phyloP scores from a whole-genome alignment of 164 flowering plant species.

The Magnolia officinalis region DNA sequence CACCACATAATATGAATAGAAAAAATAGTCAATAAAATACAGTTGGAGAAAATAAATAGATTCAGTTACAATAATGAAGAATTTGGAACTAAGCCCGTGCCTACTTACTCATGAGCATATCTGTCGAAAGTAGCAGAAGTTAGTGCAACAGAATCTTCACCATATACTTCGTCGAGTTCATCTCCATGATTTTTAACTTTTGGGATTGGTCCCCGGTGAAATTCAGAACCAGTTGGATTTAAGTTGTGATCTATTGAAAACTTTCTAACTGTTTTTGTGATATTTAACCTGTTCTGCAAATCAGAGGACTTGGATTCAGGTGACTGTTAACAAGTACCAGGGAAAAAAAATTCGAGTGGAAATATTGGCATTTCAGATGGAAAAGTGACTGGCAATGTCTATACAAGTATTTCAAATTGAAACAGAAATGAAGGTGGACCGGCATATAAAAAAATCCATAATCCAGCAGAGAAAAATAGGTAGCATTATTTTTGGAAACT shows the following conservation, averaged over 20 bases:
- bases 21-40: background rate
- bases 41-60: background rate
- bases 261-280: slow-evolving; percentile 86
- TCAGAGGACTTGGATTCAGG: slow-evolving; percentile 20
- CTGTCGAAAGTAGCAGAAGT: slow-evolving; percentile 55
- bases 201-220: slow-evolving; percentile 54
- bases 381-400: background rate
- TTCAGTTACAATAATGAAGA: background rate
- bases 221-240: slow-evolving; percentile 77
- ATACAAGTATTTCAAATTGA: background rate
- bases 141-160: slow-evolving; percentile 62
- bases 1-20: background rate
- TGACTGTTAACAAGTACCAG: background rate
- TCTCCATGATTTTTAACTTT: slow-evolving; percentile 68
- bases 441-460: background rate
- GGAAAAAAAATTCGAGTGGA: background rate
- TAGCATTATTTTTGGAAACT: too few species aligned
- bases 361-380: background rate
- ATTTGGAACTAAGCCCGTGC: background rate
- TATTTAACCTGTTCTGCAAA: slow-evolving; percentile 92
- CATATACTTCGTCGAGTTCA: slow-evolving; percentile 67
- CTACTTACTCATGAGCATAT: slow-evolving; percentile 65
- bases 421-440: background rate
- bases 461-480: background rate
- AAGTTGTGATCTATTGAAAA: slow-evolving; percentile 69